Percentiles rank a stretch among this genome's conserved stretches.
These are phyloP conservation scores for Fusarium irregulare DNA, from an alignment of 2,329 filamentous ascomycete species.

Conservation along the genomic window DNA sequence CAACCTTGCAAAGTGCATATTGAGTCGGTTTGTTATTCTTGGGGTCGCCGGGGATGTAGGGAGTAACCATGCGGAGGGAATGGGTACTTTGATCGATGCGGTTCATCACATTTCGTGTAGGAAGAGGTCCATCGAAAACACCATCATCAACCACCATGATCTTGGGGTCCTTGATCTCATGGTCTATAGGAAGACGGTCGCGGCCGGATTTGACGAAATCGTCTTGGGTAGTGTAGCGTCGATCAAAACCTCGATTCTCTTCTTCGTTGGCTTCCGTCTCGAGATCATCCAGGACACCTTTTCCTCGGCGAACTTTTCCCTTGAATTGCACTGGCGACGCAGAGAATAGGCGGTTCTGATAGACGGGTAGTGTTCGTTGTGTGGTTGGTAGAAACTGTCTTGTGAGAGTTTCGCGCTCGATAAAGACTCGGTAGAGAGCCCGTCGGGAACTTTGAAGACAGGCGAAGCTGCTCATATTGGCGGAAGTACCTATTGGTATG, in stretches of 20 bases:
- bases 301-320: background rate
- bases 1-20: slow-evolving; percentile 76
- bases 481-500: background rate
- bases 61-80: slow-evolving; percentile 57
- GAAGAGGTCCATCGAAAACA: slow-evolving; percentile 53
- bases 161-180: slow-evolving; percentile 57
- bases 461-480: slow-evolving; percentile 53
- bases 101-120: slow-evolving; percentile 55
- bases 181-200: slow-evolving; percentile 56
- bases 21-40: slow-evolving; percentile 37
- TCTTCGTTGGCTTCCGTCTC: background rate
- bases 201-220: slow-evolving; percentile 51
- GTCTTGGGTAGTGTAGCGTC: slow-evolving; percentile 51
- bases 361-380: slow-evolving; percentile 3
- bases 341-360: slow-evolving; percentile 35
- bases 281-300: background rate
- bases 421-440: slow-evolving; percentile 61
- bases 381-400: slow-evolving; percentile 34
- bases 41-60: slow-evolving; percentile 51
- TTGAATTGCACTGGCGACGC: slow-evolving; percentile 15
- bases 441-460: slow-evolving; percentile 59
- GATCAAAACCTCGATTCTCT: slow-evolving; percentile 46
- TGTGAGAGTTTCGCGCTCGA: slow-evolving; percentile 49
- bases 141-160: slow-evolving; percentile 58
- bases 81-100: slow-evolving; percentile 50